phyloP scores from a whole-genome alignment of 768 basidiomycete species.

The Agaricus subrufescens region DNA sequence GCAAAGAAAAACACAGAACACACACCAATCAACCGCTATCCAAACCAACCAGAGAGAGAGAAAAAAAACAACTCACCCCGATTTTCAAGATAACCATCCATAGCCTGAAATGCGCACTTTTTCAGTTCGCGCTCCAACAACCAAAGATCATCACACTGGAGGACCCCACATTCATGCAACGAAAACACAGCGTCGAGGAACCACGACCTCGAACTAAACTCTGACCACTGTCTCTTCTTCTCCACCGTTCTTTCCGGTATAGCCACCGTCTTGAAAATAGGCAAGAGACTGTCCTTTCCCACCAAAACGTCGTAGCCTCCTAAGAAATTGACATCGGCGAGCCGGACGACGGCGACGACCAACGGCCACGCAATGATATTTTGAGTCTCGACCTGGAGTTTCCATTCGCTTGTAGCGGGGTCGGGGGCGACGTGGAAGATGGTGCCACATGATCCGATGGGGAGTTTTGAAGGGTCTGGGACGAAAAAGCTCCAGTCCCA shows the following conservation, averaged over 20 bases:
- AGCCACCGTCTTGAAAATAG: constrained; percentile 40
- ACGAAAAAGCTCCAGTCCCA: constrained; percentile 51
- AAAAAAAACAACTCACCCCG: constrained; percentile 17
- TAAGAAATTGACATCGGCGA: constrained; percentile 37
- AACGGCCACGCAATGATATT: constrained; percentile 35
- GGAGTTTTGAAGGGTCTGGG: constrained; percentile 30
- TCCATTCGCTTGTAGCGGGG: constrained; percentile 28
- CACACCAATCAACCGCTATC: constrained; percentile 14
- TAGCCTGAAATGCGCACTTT: constrained; percentile 41
- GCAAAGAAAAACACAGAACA: neutral
- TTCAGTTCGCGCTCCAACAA: constrained; percentile 42
- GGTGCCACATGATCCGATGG: constrained; percentile 39
- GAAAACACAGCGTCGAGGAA: constrained; percentile 42
- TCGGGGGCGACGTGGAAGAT: constrained; percentile 40
- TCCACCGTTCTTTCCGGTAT: constrained; percentile 27
- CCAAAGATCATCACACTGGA: constrained; percentile 46
- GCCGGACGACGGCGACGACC: constrained; percentile 39
- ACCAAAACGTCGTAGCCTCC: constrained; percentile 40
- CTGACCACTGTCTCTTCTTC: constrained; percentile 16
- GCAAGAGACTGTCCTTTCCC: constrained; percentile 33
- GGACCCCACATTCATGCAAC: constrained; percentile 43
- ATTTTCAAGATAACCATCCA: constrained; percentile 44
- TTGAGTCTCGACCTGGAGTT: constrained; percentile 30
- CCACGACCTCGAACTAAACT: constrained; percentile 44
- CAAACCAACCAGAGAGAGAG: too few relatives aligned